A percentile compares a stretch with the other conserved stretches of the same genome.
Conservation (phyloP, 192 early-diverging fungal genomes). For the Thoreauomyces humboldtii region DNA sequence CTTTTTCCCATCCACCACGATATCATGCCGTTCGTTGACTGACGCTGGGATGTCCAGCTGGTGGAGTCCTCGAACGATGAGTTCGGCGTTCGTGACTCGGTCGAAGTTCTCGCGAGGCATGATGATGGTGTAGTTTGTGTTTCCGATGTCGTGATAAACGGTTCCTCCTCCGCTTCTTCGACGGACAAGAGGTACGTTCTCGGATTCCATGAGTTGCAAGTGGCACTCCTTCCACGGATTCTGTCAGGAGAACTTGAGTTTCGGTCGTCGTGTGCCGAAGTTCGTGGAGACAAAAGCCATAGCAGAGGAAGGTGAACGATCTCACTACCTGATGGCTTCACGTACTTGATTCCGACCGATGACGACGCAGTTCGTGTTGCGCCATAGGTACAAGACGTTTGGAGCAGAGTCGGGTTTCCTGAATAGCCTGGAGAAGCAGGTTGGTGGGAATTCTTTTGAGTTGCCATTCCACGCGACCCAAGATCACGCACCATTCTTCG, state of each 20-base stretch:
- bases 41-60: slow-evolving; percentile 77
- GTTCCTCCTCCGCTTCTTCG: slow-evolving; percentile 90
- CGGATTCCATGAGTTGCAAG: slow-evolving; percentile 59
- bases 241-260: slow-evolving; percentile 32
- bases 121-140: slow-evolving; percentile 91
- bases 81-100: slow-evolving; percentile 67
- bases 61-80: slow-evolving; percentile 74
- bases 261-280: neutral
- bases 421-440: slow-evolving; percentile 63
- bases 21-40: slow-evolving; percentile 87
- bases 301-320: too few species aligned
- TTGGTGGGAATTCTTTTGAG: neutral
- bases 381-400: slow-evolving; percentile 81
- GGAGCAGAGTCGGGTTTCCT: slow-evolving; percentile 66
- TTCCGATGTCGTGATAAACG: slow-evolving; percentile 95
- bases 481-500: slow-evolving; percentile 73
- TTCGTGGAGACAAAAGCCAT: too few species aligned
- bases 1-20: slow-evolving; percentile 80
- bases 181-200: slow-evolving; percentile 78
- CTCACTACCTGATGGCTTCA: too few species aligned
- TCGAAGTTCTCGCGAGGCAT: slow-evolving; percentile 86
- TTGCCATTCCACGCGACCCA: neutral
- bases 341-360: slow-evolving; percentile 87
- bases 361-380: slow-evolving; percentile 84
- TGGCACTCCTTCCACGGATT: slow-evolving; percentile 98